Evolutionary conservation across 2,329 filamentous ascomycete genomes (phyloP).

Genomic region (Claviceps purpurea): DNA sequence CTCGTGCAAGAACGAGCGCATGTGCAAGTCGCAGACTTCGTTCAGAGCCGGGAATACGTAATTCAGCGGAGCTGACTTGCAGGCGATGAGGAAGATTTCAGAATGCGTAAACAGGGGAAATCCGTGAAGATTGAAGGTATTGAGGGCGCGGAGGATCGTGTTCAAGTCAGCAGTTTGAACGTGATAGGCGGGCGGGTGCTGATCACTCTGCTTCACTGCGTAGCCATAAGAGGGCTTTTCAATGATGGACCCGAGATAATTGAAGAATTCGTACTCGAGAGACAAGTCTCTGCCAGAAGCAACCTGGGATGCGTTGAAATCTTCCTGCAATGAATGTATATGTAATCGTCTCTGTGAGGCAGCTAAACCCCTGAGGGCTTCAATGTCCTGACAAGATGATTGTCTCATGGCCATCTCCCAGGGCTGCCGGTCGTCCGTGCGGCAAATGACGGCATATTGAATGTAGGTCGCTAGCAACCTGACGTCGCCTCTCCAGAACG

Average conservation of each 20-base stretch:
- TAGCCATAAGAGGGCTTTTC: neutral
- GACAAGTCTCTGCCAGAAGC: neutral
- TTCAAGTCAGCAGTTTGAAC: neutral
- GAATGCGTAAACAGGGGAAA: neutral
- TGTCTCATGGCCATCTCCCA: neutral
- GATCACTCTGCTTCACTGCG: neutral
- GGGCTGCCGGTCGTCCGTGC: neutral
- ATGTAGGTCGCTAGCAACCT: neutral
- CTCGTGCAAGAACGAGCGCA: slow-evolving; percentile 1
- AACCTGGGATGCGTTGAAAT: neutral
- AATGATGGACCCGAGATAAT: neutral
- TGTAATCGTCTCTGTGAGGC: neutral
- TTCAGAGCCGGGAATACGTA: neutral
- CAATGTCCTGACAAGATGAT: neutral
- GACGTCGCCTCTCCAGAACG: neutral
- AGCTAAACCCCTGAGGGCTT: neutral
- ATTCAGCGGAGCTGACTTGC: neutral
- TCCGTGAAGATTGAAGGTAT: neutral
- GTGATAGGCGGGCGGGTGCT: neutral
- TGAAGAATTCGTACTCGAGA: neutral
- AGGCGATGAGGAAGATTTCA: neutral
- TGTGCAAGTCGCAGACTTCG: neutral
- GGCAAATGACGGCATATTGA: slow-evolving; percentile 1
- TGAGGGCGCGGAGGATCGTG: neutral
- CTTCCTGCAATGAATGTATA: neutral